Evolutionary conservation across 331 rosid genomes (phyloP).

Genomic region (Cydonia oblonga): DNA sequence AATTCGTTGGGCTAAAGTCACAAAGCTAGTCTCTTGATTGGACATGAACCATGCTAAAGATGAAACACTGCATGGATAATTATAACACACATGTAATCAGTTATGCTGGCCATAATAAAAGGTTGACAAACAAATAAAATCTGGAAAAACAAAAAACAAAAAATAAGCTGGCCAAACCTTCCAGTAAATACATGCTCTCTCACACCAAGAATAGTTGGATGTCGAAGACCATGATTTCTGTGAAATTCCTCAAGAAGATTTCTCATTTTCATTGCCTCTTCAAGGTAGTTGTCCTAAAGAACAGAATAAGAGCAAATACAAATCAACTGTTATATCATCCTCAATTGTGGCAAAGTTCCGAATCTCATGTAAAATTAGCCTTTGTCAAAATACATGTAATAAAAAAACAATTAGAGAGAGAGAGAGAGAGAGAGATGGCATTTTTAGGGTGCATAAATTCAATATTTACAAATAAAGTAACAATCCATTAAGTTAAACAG

Average conservation of each 20-base stretch:
- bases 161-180: conserved; percentile 44
- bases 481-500: background rate
- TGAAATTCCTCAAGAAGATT: conserved; percentile 87
- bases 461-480: background rate
- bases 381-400: background rate
- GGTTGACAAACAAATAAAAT: too few species aligned
- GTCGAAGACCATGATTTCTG: conserved; percentile 64
- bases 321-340: background rate
- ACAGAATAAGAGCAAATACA: background rate
- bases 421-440: background rate
- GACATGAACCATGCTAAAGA: conserved; percentile 99
- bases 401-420: background rate
- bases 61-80: conserved; percentile 70
- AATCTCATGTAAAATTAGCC: background rate
- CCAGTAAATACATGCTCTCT: conserved; percentile 96
- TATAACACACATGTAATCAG: conserved; percentile 16
- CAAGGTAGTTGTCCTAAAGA: conserved; percentile 85
- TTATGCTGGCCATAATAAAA: background rate
- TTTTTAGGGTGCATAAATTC: background rate
- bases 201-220: conserved; percentile 89
- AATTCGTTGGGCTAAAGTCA: conserved; percentile 90
- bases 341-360: background rate
- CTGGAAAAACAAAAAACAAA: too few species aligned
- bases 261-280: conserved; percentile 96
- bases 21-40: conserved; percentile 98